Percentiles rank a stretch among this genome's conserved stretches.
phyloP scores from a whole-genome alignment of 805 yeast species.

The Saturnispora kantuleensis region DNA sequence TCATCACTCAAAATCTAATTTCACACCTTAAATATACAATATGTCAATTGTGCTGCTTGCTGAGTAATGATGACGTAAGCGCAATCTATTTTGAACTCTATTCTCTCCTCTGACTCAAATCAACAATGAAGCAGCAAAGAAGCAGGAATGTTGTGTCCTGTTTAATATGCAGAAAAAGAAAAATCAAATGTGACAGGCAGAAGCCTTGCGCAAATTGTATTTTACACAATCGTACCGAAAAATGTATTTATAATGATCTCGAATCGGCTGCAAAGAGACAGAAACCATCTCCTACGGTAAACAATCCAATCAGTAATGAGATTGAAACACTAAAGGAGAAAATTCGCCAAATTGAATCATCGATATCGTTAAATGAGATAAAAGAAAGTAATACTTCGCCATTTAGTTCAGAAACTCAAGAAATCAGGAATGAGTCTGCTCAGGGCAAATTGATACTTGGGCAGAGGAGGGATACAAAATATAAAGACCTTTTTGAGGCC shows the following conservation, averaged over 20 bases:
- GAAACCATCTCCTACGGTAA: conserved; percentile 7
- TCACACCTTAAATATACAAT: too few relatives aligned
- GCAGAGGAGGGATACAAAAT: neutral
- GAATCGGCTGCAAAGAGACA: too few relatives aligned
- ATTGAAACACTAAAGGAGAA: conserved; percentile 32
- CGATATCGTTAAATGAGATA: conserved; percentile 24
- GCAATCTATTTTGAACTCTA: too few relatives aligned
- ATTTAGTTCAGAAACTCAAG: too few relatives aligned
- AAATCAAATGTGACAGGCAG: conserved; percentile 33
- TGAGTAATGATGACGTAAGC: too few relatives aligned
- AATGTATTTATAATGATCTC: too few relatives aligned
- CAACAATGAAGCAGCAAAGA: conserved; percentile 25
- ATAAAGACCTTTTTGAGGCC: neutral
- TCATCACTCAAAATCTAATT: too few relatives aligned
- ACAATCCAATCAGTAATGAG: conserved; percentile 17
- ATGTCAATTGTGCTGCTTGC: too few relatives aligned
- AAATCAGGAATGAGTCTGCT: conserved; percentile 17
- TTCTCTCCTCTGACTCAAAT: too few relatives aligned
- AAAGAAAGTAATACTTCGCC: too few relatives aligned
- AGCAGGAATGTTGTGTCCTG: conserved; percentile 38
- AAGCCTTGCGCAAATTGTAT: conserved; percentile 28
- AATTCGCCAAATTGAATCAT: conserved; percentile 37
- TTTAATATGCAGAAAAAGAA: conserved; percentile 36
- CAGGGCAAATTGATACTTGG: neutral
- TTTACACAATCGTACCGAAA: conserved; percentile 4